Base-by-base conservation (phyloP, 148 eudicot genomes). In the Simmondsia chinensis region DNA sequence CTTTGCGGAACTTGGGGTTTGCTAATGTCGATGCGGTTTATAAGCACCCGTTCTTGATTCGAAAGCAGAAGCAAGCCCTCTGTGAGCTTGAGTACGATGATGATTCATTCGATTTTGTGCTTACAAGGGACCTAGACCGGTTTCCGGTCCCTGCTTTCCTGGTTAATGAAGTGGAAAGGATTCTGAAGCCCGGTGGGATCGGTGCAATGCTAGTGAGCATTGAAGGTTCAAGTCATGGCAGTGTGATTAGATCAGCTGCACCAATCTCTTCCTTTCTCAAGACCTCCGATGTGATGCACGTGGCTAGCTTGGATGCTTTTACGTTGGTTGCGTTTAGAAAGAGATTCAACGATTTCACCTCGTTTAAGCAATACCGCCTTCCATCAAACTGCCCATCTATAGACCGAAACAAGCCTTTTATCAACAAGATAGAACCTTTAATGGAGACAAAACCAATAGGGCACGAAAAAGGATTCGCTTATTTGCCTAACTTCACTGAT, bases 91-190 rank as follows among this genome's bases (percentile, higher is more conserved):
- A 58, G 1, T 77, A 49, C 32, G 54, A 52, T 52, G 80, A 76
- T 24, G 60, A 68, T 52, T 53, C 35, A 16, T 87, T 74, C 46
- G 82, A 80, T 36, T 79, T 87, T 14, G 80, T 79, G 49, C 64
- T 82, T 39, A 69, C 80, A 0, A 60, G 74, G 53, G 94, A 75
- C 58, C 68, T 87, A 24, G 84, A 76, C 44, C 64, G 66, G 74
- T 80, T 80, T 21, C 69, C 82, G 1, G 71, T 83, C 18, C 96
- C 96, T 1, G 80, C 85, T 3, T 74, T 87, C 26, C 75, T 83
- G 16, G 80, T 82, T 43, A 54, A 42, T 29, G 96, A 87, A 68
- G 69, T 87, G 7, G 96, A 87, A 66, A 88, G 96, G 10, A 60
- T 87, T 44, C 66, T 87, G 14, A 73, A 74, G 12, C 81, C 96